These are phyloP conservation scores for Taphrina betulina DNA, from an alignment of 1,139 yeast genomes.

Conservation along the genomic window DNA sequence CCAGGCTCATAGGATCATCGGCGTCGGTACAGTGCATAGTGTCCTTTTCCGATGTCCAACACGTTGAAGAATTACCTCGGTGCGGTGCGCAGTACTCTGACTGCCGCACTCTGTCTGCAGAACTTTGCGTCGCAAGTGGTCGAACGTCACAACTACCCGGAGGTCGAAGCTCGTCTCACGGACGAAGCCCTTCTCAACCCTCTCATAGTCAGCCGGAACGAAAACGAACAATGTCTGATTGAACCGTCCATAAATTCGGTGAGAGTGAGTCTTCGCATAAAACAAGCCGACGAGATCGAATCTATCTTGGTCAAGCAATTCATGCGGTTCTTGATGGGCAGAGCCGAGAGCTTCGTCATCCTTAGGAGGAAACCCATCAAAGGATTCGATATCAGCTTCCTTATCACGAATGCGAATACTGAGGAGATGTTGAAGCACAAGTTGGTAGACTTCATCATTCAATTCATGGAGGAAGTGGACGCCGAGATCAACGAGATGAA, in stretches of 20 bases:
- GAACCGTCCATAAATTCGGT: constrained; percentile 89
- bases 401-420: constrained; percentile 90
- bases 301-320: constrained; percentile 89
- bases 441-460: constrained; percentile 91
- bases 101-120: constrained; percentile 92
- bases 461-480: constrained; percentile 97
- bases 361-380: constrained; percentile 82
- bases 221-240: constrained; percentile 84
- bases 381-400: constrained; percentile 90
- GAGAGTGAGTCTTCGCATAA: constrained; percentile 84
- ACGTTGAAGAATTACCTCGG: constrained; percentile 91
- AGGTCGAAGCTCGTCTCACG: constrained; percentile 78
- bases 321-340: constrained; percentile 85
- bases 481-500: constrained; percentile 99
- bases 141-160: constrained; percentile 97
- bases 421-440: constrained; percentile 95
- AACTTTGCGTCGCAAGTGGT: constrained; percentile 93
- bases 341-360: constrained; percentile 92
- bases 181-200: constrained; percentile 86
- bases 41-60: too few relatives aligned
- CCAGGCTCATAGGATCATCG: too few relatives aligned
- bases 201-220: constrained; percentile 87
- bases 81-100: constrained; percentile 89
- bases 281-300: constrained; percentile 97
- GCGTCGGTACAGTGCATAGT: too few relatives aligned